Base-by-base conservation (phyloP, 1,284 basidiomycete species). In the Malassezia slooffiae region DNA sequence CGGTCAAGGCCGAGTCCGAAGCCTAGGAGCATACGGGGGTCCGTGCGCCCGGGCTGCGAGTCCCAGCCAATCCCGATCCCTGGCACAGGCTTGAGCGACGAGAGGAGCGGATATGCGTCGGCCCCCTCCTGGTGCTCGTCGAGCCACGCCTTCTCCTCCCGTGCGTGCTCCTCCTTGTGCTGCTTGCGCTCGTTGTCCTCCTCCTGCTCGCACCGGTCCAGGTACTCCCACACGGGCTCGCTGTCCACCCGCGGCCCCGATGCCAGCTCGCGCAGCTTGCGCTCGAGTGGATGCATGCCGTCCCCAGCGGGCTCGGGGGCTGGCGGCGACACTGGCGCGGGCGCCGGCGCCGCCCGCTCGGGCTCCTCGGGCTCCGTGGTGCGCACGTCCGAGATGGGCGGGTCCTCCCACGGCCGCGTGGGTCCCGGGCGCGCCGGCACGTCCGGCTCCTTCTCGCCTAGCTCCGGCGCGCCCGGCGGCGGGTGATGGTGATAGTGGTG, bases 141-240 rank as follows among this genome's bases (percentile, higher is more conserved):
- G 30, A 9, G 20, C 15, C 17, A 31, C 42, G 9, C 32, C 34
- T 20, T 42, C 16, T 41, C 20, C 32, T 52, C 53, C 11, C 38
- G 39, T 1, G 41, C 43, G 11, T 47, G 28, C 22, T 43, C 38
- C 12, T 43, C 30, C 41, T 48, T 50, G 21, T 47, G 43, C 34
- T 53, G 47, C 4, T 38, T 41, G 23, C 57, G 30, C 12, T 44
- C 33, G 13, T 52, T 33, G 15, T 54, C 55, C 32, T 61, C 58
- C 31, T 58, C 51, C 24, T 54, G 49, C 41, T 63, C 62, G 35
- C 60, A 60, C 13, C 55, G 52, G 41, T 67, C 63, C 13, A 69
- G 43, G 22, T 61, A 61, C 34, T 61, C 50, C 63, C 66, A 67
- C 2, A 69, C 66, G 0, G 58, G 58, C 43, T 67, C 64, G 30